Evolutionary conservation across 2,329 filamentous ascomycete species (phyloP), one percentile per base, ranked within the genome.

Genomic region (Nothophoma quercina): DNA sequence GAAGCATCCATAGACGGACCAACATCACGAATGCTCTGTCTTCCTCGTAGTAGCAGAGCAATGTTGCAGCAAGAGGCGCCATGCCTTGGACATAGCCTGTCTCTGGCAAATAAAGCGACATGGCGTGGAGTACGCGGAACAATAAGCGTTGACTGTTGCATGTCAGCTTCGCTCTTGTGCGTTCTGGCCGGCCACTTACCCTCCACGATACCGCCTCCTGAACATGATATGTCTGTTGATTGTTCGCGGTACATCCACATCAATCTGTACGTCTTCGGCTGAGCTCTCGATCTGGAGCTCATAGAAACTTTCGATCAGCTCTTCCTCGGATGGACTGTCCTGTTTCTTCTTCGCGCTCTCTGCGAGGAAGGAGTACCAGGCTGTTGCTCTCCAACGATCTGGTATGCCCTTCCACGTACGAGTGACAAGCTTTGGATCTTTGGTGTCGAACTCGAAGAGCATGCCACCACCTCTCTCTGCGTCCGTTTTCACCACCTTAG

Each of bases 161-260:
- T 39, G 59, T 70, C 49, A 69, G 62, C 49, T 25, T 48, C 33
- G 18, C 28, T 26, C 23, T 16, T 18, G 15, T 15, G 15, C 19
- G n/a, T 4, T n/a, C 15, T 15, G 12, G 23, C 19, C 15, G 1
- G 23, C n/a, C 28, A 62, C 66, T 60, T 51, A 71, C 66, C 93
- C 95, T 55, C 95, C 95, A 19, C 91, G 86, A 76, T 99, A 99
- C 42, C 95, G 85, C 58, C 87, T 84, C 36, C 95, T 87, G 71
- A 99, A 99, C 93, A 99, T 97, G 73, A 99, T 93, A 76, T 99
- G 95, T 58, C 90, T 87, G 73, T 87, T 96, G 72, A 99, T 96
- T 4, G 95, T 98, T 46, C 95, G 85, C 1, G 95, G 95, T 15
- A 99, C 95, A 72, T 99, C 95, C 34, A 98, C 85, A 73, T 99